Percentiles rank a stretch among this genome's conserved stretches.
Evolutionary conservation across 169 alveolate genomes (phyloP).

Genomic region (Hepatocystis sp.): DNA sequence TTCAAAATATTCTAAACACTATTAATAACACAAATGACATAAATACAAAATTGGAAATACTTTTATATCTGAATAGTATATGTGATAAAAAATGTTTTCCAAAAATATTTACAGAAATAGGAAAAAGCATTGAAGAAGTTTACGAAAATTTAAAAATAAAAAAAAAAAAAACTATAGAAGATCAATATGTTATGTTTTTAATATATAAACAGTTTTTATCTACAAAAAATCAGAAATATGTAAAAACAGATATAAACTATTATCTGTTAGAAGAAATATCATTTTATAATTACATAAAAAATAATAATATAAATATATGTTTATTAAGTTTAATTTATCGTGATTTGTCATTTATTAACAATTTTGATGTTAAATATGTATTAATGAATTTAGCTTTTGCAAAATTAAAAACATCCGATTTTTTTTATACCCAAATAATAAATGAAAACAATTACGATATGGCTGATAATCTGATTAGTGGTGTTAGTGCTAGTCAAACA

Average conservation of each 20-base stretch:
- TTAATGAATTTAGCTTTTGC: constrained; percentile 65
- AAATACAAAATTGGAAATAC: constrained; percentile 54
- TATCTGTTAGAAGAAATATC: constrained; percentile 48
- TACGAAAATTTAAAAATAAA: constrained; percentile 33
- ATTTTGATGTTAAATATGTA: constrained; percentile 47
- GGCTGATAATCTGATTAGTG: too few relatives aligned
- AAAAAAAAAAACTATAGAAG: constrained; percentile 45
- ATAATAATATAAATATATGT: constrained; percentile 70
- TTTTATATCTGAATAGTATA: constrained; percentile 26
- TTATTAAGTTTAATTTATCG: constrained; percentile 75
- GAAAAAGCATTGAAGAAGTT: constrained; percentile 20
- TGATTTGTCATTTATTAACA: constrained; percentile 63
- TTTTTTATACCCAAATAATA: constrained; percentile 8
- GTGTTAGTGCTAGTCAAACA: too few relatives aligned
- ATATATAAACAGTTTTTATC: constrained; percentile 59
- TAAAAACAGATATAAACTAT: constrained; percentile 20
- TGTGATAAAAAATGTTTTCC: constrained; percentile 18
- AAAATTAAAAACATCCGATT: constrained; percentile 30
- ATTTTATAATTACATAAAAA: constrained; percentile 67
- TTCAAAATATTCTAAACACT: constrained; percentile 18
- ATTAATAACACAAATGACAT: constrained; percentile 50
- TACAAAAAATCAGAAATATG: constrained; percentile 30
- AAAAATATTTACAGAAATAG: not conserved
- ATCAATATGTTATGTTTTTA: constrained; percentile 41
- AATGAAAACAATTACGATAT: constrained; percentile 31